Evolutionary conservation across 2,329 filamentous ascomycete genomes (phyloP).

Genomic region (Pseudogymnoascus sp.): DNA sequence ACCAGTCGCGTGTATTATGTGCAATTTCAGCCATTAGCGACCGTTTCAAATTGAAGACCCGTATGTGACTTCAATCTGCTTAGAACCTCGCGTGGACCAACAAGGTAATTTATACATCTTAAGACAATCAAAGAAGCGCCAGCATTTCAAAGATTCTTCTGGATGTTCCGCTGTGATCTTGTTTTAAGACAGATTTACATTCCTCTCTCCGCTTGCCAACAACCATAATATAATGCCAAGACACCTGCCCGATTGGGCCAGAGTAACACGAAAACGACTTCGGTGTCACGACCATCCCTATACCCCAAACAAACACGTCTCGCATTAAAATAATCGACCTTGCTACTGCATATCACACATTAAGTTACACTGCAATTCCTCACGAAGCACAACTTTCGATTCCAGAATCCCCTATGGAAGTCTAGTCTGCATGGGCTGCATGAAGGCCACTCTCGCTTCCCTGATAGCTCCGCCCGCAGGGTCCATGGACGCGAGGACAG

Average conservation of each 20-base stretch:
- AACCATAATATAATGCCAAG: not conserved
- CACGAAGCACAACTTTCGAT: not conserved
- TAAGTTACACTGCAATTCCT: not conserved
- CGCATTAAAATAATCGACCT: not conserved
- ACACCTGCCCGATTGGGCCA: not conserved
- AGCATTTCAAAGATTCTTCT: not conserved
- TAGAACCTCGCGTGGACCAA: not conserved
- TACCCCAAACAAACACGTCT: slow-evolving; percentile 1
- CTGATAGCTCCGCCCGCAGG: not conserved
- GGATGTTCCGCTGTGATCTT: not conserved
- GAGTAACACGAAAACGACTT: not conserved
- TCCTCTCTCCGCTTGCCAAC: not conserved
- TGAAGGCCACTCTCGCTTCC: slow-evolving; percentile 3
- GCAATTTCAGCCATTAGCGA: not conserved
- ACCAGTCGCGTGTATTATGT: not conserved
- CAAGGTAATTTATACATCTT: not conserved
- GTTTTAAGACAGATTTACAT: slow-evolving; percentile 3
- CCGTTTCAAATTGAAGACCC: not conserved
- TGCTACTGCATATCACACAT: not conserved
- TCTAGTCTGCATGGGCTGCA: not conserved
- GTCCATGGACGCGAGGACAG: not conserved
- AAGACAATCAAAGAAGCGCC: not conserved
- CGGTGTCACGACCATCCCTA: not conserved
- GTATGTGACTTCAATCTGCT: not conserved
- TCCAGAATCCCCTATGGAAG: not conserved